phyloP scores from a whole-genome alignment of 345 rosid genomes.

The Gossypium arboreum region DNA sequence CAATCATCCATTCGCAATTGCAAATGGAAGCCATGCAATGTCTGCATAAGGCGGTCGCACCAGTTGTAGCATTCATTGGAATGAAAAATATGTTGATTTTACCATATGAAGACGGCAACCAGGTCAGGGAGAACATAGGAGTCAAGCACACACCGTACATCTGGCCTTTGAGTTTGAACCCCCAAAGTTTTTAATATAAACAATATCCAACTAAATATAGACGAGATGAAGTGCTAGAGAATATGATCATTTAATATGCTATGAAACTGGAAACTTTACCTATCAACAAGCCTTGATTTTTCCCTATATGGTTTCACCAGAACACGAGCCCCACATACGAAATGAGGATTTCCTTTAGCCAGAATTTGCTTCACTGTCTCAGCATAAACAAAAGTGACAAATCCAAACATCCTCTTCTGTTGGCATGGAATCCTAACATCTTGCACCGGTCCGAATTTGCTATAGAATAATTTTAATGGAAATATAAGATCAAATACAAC shows the following conservation, averaged over 20 bases:
- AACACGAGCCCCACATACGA: constrained; percentile 86
- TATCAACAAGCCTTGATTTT: constrained; percentile 65
- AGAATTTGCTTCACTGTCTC: constrained; percentile 73
- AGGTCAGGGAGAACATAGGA: background rate
- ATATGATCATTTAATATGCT: background rate
- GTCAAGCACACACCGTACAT: background rate
- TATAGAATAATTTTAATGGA: constrained; percentile 21
- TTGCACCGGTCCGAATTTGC: constrained; percentile 82
- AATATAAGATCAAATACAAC: background rate
- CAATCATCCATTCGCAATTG: background rate
- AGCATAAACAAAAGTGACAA: constrained; percentile 66
- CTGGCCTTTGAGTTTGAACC: background rate
- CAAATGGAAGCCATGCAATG: background rate
- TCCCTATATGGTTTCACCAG: constrained; percentile 96
- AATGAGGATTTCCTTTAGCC: constrained; percentile 92
- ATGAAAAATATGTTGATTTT: background rate
- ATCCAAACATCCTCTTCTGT: constrained; percentile 92
- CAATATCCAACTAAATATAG: background rate
- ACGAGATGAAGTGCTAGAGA: background rate
- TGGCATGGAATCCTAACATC: constrained; percentile 98
- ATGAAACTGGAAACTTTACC: constrained; percentile 27
- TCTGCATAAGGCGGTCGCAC: background rate
- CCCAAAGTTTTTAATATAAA: background rate
- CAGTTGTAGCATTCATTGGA: background rate
- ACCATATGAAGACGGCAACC: background rate